Evolutionary conservation across 164 flowering plant genomes (phyloP), one percentile per base, ranked within the genome.

Genomic region (Umbellularia californica): DNA sequence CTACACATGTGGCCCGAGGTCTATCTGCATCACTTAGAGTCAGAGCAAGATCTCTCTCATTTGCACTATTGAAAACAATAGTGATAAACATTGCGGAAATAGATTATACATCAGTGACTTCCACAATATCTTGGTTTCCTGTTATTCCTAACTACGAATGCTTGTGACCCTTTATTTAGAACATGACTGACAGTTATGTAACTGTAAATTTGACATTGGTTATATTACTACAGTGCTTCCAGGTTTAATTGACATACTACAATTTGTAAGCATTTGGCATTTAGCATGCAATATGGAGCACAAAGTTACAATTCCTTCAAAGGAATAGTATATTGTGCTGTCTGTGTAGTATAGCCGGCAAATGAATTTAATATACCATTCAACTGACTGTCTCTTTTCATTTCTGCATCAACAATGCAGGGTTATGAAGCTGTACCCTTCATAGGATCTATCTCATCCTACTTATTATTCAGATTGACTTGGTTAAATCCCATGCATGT

Each of bases 401-500:
- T 50, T 69, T 75, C 50, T 72, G 47, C 74, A 72, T 58, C 76
- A 78, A 30, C 66, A 64, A 79, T 87, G 85, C 93, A 89, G 95
- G 93, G 50, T 68, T 65, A 12, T 65, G 78, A 52, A 70, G 73
- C 75, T 70, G 79, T 70, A 74, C 28, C 84, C 35, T 64, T 80
- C 77, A 71, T 84, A 55, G 82, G 81, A 71, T 79, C 79, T 24
- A 52, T 88, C 47, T 70, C 86, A 68, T 80, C 82, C n/a, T 87
- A 80, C 84, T 67, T 79, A 72, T 24, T 86, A 19, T 75, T 81
- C 79, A 83, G 86, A 79, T 55, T 87, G 75, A 72, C 70, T 68
- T 81, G 70, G 47, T 69, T 79, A 63, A 73, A 77, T 73, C 55
- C 72, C 70, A 52, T 76, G 17, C 77, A 74, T 65, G 63, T 70